Base-by-base conservation (phyloP, 23 red algal genomes). In the Cyanidiococcus yangmingshanensis region DNA sequence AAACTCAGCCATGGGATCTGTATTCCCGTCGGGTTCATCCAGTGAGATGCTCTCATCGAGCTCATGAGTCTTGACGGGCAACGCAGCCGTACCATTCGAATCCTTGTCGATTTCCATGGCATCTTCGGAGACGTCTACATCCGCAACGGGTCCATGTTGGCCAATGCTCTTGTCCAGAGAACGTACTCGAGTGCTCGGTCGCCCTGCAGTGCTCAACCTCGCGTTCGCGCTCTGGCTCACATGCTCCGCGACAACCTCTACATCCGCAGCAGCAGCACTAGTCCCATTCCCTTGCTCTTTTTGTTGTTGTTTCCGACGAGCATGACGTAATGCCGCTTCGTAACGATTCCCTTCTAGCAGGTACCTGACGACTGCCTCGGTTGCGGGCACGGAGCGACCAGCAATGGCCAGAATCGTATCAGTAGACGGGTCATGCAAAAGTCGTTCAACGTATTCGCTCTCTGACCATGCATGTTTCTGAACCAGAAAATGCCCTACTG, bases 321-420 rank as follows among this genome's bases (percentile, higher is more conserved):
- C 63, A 54, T 54, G 45, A 54, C 45, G 45, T 54, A 54, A 21
- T 21, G 21, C 21, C 21, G 45, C 7, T 29, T 71, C 63, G 27
- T 71, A 71, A 7, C 63, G 63, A 71, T 71, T 71, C n/a, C 63
- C 63, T 29, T 71, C 63, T 25, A 35, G 21, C n/a, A 71, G 27
- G 7, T 25, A 32, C n/a, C 27, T 25, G 32, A 71, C 21, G 7
- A 30, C 63, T 25, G n/a, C n/a, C 27, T 71, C 63, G 63, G 63
- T 71, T 25, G 32, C 63, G n/a, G 63, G 63, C 63, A 35, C 21
- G 16, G 27, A 3, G 32, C 63, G 63, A 17, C 63, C 21, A 7
- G 27, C 32, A 7, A 71, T 35, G 16, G 32, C 63, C 27, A 71
- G n/a, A 25, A 71, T 35, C n/a, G 63, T 71, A 29, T 71, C 63